These are phyloP conservation scores for Amoebophrya sp. DNA, from an alignment of 169 alveolate species.

Conservation along the genomic window DNA sequence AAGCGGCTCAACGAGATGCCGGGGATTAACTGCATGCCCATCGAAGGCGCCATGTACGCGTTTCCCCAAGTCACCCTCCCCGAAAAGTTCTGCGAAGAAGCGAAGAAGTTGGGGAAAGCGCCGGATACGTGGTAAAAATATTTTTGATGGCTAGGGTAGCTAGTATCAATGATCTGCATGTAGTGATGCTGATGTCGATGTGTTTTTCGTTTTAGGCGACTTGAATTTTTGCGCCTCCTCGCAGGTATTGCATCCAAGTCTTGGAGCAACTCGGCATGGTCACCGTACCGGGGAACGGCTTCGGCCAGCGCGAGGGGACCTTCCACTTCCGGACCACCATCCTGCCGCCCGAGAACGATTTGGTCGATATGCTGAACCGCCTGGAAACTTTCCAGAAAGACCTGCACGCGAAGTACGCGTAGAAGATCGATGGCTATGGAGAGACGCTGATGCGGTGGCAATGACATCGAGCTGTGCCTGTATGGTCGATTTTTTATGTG, in stretches of 20 bases:
- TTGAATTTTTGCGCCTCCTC: too few species aligned
- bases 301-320: slow-evolving; percentile 52
- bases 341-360: slow-evolving; percentile 35
- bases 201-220: too few species aligned
- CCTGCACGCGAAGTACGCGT: too few species aligned
- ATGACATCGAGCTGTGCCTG: too few species aligned
- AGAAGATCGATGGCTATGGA: too few species aligned
- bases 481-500: too few species aligned
- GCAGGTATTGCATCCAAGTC: slow-evolving; percentile 44
- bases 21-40: slow-evolving; percentile 43
- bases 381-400: background rate
- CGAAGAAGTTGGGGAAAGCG: slow-evolving; percentile 6
- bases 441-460: too few species aligned
- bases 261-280: slow-evolving; percentile 61
- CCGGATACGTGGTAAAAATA: slow-evolving; percentile 29
- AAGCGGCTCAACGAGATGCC: slow-evolving; percentile 41
- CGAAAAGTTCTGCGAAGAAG: slow-evolving; percentile 36
- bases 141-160: too few species aligned
- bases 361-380: slow-evolving; percentile 9
- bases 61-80: slow-evolving; percentile 48
- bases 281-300: slow-evolving; percentile 70
- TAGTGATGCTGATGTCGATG: too few species aligned
- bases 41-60: slow-evolving; percentile 72
- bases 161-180: too few species aligned
- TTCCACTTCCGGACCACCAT: slow-evolving; percentile 61